These are phyloP conservation scores for Orbilia oligospora DNA, from an alignment of 2,329 filamentous ascomycete genomes.

Conservation along the genomic window DNA sequence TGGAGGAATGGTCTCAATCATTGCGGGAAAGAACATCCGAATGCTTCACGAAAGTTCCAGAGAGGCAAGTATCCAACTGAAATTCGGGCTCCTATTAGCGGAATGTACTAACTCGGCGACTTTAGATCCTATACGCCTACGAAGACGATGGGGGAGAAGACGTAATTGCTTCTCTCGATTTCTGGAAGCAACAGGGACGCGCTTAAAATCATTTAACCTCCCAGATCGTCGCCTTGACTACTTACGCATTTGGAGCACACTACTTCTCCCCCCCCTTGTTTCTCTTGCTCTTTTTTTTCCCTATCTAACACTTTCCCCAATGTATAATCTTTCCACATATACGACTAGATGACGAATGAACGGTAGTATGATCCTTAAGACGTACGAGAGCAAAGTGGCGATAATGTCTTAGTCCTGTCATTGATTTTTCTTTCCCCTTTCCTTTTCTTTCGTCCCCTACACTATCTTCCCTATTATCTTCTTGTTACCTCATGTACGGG, in stretches of 20 bases:
- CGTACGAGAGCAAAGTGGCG: conserved; percentile 16
- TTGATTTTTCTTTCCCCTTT: neutral
- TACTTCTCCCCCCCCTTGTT: conserved; percentile 1
- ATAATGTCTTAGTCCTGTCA: conserved; percentile 4
- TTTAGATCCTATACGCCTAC: conserved; percentile 94
- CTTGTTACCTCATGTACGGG: neutral
- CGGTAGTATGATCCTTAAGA: conserved; percentile 33
- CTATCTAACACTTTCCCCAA: conserved; percentile 26
- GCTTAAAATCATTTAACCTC: conserved; percentile 59
- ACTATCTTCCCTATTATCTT: neutral
- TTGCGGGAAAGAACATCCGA: conserved; percentile 94
- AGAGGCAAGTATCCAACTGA: conserved; percentile 77
- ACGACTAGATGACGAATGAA: conserved; percentile 47
- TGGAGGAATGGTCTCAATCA: conserved; percentile 89
- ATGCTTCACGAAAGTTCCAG: conserved; percentile 98
- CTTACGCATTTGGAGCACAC: conserved; percentile 20
- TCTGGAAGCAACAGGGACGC: conserved; percentile 78
- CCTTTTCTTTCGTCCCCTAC: too few species aligned
- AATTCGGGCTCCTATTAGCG: neutral
- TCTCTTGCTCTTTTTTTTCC: neutral
- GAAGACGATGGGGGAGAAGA: conserved; percentile 90
- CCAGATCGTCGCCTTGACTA: neutral
- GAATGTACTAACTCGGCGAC: conserved; percentile 16
- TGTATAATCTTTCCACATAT: conserved; percentile 45
- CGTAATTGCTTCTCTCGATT: conserved; percentile 93